Base-by-base conservation (phyloP, 164 flowering plant species). In the Aristolochia contorta region DNA sequence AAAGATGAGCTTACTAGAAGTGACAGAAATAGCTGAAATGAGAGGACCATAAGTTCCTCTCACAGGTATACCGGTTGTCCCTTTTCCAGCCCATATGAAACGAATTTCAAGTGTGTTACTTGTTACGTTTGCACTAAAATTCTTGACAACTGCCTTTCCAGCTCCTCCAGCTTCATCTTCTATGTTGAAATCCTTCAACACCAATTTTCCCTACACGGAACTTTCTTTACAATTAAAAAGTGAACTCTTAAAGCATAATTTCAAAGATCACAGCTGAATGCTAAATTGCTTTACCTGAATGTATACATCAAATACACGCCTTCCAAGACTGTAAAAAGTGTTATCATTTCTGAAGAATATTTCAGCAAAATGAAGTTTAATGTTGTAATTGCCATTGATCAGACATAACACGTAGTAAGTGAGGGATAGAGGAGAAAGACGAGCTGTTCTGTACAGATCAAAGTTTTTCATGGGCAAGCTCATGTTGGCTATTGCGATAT, bases 311-410 rank as follows among this genome's bases (percentile, higher is more conserved):
- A 85, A 87, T 45, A 80, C n/a, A 15, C 92, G 86, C 64, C 61
- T 84, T 43, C 91, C 96, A 19, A 88, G 82, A 61, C 89, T 82
- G 24, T n/a, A 61, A 66, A 61, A 88, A 27, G 82, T 78, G 43
- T 54, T 58, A 59, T 73, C 83, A 64, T 79, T 67, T 32, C 82
- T 74, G 69, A 88, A 79, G 21, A 65, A 62, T 64, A 88, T 78
- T 78, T 88, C 96, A 9, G 88, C 85, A 71, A 88, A 86, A 58
- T 80, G 84, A 6, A 86, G 90, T 9, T 58, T 77, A 12, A 88
- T 85, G 0, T 72, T 71, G 63, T 88, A 88, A 25, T 64, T 75
- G 16, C 85, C 96, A 61, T 81, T 78, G 24, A 58, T 62, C 46
- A 87, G 66, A 72, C 94, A 84, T 33, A 71, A 67, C 14, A 73